Percentiles rank a stretch among this genome's conserved stretches.
phyloP scores from a whole-genome alignment of 2,329 filamentous ascomycete species.

The Dactylellina parvicollis region DNA sequence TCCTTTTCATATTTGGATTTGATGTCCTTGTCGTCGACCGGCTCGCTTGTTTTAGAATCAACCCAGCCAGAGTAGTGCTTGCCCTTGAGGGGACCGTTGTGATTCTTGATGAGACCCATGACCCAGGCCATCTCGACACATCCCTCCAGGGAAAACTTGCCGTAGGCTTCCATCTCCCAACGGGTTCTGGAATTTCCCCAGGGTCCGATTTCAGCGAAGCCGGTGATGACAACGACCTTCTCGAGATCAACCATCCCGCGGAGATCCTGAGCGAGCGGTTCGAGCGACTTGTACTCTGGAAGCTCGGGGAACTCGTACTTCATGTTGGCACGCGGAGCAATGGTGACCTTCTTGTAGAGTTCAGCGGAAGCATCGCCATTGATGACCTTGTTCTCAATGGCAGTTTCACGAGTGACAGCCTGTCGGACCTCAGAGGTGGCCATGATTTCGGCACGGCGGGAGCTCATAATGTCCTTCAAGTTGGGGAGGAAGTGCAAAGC shows the following conservation, averaged over 20 bases:
- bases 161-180: constrained; percentile 99
- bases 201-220: constrained; percentile 93
- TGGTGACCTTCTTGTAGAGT: constrained; percentile 91
- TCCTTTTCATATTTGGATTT: constrained; percentile 97
- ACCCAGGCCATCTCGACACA: constrained; percentile 99
- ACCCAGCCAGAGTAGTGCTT: constrained; percentile 97
- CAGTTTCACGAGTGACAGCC: constrained; percentile 93
- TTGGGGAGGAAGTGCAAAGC: constrained; percentile 97
- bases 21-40: constrained; percentile 97
- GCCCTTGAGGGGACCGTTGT: constrained; percentile 95
- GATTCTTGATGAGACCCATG: constrained; percentile 99
- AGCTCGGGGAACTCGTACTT: constrained; percentile 94
- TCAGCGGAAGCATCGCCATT: constrained; percentile 92
- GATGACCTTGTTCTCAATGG: constrained; percentile 96
- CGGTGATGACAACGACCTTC: constrained; percentile 96
- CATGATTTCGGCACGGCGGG: constrained; percentile 91
- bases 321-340: constrained; percentile 95
- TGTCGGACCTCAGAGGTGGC: constrained; percentile 93
- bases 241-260: constrained; percentile 99
- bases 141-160: constrained; percentile 95
- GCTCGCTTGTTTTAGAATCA: constrained; percentile 90
- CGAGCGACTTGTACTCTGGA: constrained; percentile 93
- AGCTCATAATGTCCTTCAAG: constrained; percentile 92
- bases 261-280: constrained; percentile 84
- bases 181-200: constrained; percentile 98